Evolutionary conservation across 1,284 basidiomycete genomes (phyloP).

Genomic region (Fomitopsis palustris): DNA sequence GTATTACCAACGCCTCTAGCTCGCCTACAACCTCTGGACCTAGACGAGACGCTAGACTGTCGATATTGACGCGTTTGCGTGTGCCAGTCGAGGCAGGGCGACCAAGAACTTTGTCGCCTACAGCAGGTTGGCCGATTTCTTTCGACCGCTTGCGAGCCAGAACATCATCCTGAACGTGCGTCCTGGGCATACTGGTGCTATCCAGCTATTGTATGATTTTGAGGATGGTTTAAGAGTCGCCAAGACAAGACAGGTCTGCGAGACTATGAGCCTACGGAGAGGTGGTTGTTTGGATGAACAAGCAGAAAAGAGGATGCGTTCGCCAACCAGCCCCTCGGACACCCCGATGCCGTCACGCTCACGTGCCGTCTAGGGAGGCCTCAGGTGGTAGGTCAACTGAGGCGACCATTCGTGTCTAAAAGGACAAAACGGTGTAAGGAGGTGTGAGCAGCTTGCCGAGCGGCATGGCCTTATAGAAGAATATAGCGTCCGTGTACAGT

Average conservation of each 20-base stretch:
- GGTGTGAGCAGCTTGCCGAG: neutral
- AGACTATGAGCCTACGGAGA: neutral
- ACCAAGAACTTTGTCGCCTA: neutral
- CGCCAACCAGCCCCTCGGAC: neutral
- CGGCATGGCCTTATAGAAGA: neutral
- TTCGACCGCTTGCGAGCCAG: slow-evolving; percentile 12
- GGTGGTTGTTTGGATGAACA: slow-evolving; percentile 4
- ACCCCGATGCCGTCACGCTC: neutral
- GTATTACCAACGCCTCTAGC: slow-evolving; percentile 59
- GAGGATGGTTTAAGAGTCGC: neutral
- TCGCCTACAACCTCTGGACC: slow-evolving; percentile 63
- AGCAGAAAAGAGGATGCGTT: neutral
- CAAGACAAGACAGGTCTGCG: neutral
- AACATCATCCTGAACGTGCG: slow-evolving; percentile 10
- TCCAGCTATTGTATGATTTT: neutral
- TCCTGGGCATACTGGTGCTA: neutral
- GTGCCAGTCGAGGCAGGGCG: slow-evolving; percentile 9
- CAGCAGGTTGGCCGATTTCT: slow-evolving; percentile 5
- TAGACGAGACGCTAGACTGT: slow-evolving; percentile 58
- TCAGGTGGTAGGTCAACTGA: neutral
- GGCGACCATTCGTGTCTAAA: neutral
- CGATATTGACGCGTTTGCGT: slow-evolving; percentile 34
- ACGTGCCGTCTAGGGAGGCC: too few species aligned
- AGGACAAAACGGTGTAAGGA: neutral
- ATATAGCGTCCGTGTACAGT: slow-evolving; percentile 5